Conservation (phyloP, 257 asterid species). For the Gynochthodes officinalis region DNA sequence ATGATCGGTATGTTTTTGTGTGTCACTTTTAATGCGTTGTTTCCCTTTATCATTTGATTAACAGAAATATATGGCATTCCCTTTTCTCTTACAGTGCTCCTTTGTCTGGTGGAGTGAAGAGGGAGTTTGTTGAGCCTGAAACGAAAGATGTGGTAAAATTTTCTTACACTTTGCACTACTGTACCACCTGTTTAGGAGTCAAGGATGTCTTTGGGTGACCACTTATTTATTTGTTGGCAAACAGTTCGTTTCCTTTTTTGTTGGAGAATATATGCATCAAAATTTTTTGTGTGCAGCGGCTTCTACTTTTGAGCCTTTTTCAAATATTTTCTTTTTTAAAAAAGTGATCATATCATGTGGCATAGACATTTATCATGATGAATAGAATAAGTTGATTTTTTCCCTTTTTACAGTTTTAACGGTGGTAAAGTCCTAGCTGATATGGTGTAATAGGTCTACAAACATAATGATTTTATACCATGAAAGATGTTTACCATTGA, state of each 20-base stretch:
- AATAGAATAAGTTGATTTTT: neutral
- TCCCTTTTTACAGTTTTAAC: neutral
- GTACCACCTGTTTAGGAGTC: neutral
- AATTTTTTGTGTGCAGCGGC: neutral
- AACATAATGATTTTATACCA: neutral
- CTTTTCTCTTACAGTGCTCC: conserved; percentile 22
- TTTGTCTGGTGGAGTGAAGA: conserved; percentile 41
- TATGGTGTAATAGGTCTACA: neutral
- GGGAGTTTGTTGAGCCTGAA: conserved; percentile 64
- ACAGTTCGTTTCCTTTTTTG: neutral
- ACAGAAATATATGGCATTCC: neutral
- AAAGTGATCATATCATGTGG: neutral
- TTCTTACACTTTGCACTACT: neutral
- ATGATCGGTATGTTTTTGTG: conserved; percentile 28
- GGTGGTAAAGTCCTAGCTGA: neutral
- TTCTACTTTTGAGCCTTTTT: neutral
- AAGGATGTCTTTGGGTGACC: neutral
- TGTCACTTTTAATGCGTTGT: neutral
- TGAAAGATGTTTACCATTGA: neutral
- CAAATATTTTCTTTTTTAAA: neutral
- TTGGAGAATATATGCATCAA: too few species aligned
- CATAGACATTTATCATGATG: neutral
- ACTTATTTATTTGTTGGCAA: neutral
- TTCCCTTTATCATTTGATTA: neutral
- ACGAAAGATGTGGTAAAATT: conserved; percentile 54